These are phyloP conservation scores for Suillus subluteus DNA, from an alignment of 768 basidiomycete species.

Conservation along the genomic window DNA sequence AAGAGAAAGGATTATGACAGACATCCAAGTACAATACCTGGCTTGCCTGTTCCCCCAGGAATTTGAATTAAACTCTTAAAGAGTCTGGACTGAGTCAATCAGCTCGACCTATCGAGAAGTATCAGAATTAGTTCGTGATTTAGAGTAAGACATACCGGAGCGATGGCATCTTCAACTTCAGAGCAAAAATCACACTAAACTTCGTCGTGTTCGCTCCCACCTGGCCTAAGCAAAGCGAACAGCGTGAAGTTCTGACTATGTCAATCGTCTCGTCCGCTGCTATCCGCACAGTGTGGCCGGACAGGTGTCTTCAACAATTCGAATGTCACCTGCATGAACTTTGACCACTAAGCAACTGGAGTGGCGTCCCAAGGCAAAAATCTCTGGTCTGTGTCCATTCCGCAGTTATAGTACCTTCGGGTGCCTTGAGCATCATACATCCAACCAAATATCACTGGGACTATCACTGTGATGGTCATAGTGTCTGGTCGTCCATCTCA, in stretches of 20 bases:
- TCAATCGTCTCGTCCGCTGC: slow-evolving; percentile 7
- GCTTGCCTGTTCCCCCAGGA: not conserved
- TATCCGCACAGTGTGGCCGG: slow-evolving; percentile 8
- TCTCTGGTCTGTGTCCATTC: not conserved
- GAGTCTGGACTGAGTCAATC: not conserved
- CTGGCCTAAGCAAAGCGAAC: not conserved
- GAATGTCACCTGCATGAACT: slow-evolving; percentile 22
- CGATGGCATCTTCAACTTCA: slow-evolving; percentile 17
- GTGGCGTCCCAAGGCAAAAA: not conserved
- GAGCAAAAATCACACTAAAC: slow-evolving; percentile 16
- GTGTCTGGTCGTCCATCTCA: slow-evolving; percentile 16
- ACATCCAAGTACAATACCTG: not conserved
- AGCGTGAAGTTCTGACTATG: not conserved
- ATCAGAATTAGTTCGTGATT: not conserved
- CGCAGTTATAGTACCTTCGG: not conserved
- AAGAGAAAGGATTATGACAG: not conserved
- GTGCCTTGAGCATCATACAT: not conserved
- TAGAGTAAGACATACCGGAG: slow-evolving; percentile 13
- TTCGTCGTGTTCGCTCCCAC: slow-evolving; percentile 20
- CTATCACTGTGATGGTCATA: slow-evolving; percentile 9
- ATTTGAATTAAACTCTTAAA: not conserved
- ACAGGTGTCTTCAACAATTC: slow-evolving; percentile 19
- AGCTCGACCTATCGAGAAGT: slow-evolving; percentile 1
- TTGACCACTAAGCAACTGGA: slow-evolving; percentile 25
- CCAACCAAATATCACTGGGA: not conserved